Evolutionary conservation across 768 basidiomycete species (phyloP).

Genomic region (Termitomyces sp.): DNA sequence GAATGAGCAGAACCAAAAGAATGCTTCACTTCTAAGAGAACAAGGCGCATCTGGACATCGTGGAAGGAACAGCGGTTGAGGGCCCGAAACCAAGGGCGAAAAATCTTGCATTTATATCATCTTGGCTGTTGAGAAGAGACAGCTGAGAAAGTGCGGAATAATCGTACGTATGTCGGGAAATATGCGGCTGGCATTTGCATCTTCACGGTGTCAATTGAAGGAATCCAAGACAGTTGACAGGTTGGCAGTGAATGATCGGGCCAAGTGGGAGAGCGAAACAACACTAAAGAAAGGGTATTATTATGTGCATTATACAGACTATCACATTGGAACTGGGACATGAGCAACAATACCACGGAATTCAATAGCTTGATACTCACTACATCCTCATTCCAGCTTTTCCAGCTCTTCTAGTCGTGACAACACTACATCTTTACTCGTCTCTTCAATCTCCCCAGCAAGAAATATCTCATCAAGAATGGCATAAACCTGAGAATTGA

Average conservation of each 20-base stretch:
- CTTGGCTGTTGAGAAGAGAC: background rate
- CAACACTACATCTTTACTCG: conserved; percentile 93
- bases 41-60: background rate
- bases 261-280: background rate
- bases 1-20: background rate
- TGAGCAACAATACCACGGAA: background rate
- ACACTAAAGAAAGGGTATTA: conserved; percentile 13
- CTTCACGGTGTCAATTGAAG: background rate
- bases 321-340: background rate
- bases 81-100: background rate
- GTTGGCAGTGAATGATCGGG: background rate
- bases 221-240: background rate
- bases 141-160: background rate
- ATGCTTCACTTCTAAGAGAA: background rate
- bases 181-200: background rate
- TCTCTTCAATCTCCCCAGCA: conserved; percentile 98
- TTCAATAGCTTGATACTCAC: background rate
- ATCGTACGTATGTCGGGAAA: conserved; percentile 12
- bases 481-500: conserved; percentile 75
- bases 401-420: conserved; percentile 89
- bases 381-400: conserved; percentile 66
- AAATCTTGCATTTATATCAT: background rate
- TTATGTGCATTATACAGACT: background rate
- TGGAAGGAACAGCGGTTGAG: background rate
- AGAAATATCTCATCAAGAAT: conserved; percentile 98